phyloP scores from a whole-genome alignment of 352 stramenopile genomes.

The Pythium aquatile region DNA sequence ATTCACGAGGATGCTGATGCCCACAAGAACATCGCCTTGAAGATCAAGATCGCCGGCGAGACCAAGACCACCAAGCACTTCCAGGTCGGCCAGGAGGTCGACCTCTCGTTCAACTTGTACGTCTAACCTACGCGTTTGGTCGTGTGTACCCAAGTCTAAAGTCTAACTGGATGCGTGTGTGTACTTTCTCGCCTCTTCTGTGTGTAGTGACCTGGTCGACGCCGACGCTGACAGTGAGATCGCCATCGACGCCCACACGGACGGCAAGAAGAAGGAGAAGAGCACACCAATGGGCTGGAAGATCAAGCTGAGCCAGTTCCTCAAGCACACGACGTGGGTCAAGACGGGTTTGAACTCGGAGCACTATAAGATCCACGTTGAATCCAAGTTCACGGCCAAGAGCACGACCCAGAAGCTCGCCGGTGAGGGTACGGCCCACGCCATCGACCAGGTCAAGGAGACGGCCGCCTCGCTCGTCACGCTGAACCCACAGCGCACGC shows the following conservation, averaged over 20 bases:
- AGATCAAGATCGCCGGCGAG: conserved; percentile 18
- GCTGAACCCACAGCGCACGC: conserved; percentile 17
- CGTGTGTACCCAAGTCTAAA: background rate
- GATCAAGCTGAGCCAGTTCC: conserved; percentile 18
- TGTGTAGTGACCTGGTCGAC: conserved; percentile 43
- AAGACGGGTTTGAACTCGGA: background rate
- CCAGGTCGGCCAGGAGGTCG: conserved; percentile 21
- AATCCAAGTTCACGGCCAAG: conserved; percentile 21
- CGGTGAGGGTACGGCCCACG: conserved; percentile 10
- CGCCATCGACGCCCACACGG: conserved; percentile 43
- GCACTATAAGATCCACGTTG: conserved; percentile 14
- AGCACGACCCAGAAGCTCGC: conserved; percentile 22
- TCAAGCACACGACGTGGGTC: conserved; percentile 5
- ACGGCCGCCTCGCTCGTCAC: conserved; percentile 4
- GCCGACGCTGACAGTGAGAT: conserved; percentile 31
- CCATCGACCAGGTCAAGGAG: conserved; percentile 19
- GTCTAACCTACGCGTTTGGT: too few relatives aligned
- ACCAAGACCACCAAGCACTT: conserved; percentile 21
- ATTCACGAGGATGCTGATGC: conserved; percentile 6
- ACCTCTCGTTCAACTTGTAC: conserved; percentile 47
- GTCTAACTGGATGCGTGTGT: conserved; percentile 3
- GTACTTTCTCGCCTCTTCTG: conserved; percentile 6
- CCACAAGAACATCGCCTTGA: conserved; percentile 16
- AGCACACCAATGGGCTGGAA: conserved; percentile 4
- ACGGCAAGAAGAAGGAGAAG: conserved; percentile 36